Base-by-base conservation (phyloP, 805 yeast species). In the Barnettozyma salicaria region DNA sequence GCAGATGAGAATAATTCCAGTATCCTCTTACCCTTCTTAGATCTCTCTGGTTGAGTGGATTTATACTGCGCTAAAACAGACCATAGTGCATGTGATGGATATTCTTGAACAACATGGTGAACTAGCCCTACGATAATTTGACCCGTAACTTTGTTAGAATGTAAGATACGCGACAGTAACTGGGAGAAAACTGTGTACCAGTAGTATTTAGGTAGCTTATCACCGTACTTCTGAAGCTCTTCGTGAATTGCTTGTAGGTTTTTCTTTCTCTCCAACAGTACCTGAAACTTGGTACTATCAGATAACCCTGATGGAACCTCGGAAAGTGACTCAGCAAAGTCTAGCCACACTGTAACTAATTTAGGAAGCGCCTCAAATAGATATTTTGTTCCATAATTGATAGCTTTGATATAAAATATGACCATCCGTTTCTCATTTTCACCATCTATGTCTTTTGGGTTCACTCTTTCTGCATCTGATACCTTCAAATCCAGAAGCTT, bases 101-200 rank as follows among this genome's bases (percentile, higher is more conserved):
- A 92, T 18, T 72, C 66, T 21, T 62, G 60, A 0, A 81, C 67
- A 10, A 90, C 68, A 11, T 66, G 60, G 11, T 72, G 61, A 9
- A 89, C 63, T 17, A 90, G 73, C n/a, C 64, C 59, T 36, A 71
- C 58, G 12, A 92, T 66, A 16, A 78, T 59, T 2, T 67, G 68
- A 20, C 69, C 72, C 0, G 92, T 77, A 0, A 66, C 63, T 2
- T 60, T 58, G 44, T 81, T 78, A 1, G 70, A 63, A 49, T 85
- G 92, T 1, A 75, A 65, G 40, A 89, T 67, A 49, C 97, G 69
- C 0, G 97, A 87, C 5, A 90, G 62, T 24, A 92, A 56, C 55
- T 92, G 97, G 0, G 97, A 84, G 16, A 90, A 64, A 0, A 87
- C 95, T 0, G 88, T 70, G 55, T 83, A 90, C 84, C 96, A 87